A percentile compares a stretch with the other conserved stretches of the same genome.
These are phyloP conservation scores for Crataegus laevigata DNA, from an alignment of 306 rosid genomes.

Conservation along the genomic window DNA sequence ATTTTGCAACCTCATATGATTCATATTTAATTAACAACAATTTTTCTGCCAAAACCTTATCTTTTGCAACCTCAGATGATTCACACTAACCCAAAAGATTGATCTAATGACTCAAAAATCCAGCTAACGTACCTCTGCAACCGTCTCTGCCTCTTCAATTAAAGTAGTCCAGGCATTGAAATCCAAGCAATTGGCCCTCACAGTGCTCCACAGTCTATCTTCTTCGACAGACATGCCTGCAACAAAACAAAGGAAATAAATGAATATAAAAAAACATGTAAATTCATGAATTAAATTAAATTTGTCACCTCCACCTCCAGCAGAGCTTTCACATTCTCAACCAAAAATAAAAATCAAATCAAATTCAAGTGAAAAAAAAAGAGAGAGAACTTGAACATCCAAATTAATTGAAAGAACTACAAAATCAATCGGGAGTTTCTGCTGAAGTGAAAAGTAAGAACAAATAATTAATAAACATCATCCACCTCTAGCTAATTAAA, in stretches of 20 bases:
- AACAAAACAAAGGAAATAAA: conserved; percentile 8
- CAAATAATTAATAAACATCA: too few relatives aligned
- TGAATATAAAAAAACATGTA: not conserved
- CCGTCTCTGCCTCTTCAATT: conserved; percentile 93
- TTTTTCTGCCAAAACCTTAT: not conserved
- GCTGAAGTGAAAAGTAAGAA: too few relatives aligned
- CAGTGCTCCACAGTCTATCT: conserved; percentile 91
- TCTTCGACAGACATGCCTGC: conserved; percentile 83
- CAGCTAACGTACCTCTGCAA: conserved; percentile 58
- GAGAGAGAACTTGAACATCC: too few relatives aligned
- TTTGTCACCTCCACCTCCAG: too few relatives aligned
- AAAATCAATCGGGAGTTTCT: too few relatives aligned
- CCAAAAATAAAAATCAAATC: too few relatives aligned
- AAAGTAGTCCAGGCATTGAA: conserved; percentile 89
- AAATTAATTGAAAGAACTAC: too few relatives aligned
- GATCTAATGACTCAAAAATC: not conserved
- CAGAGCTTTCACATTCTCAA: too few relatives aligned
- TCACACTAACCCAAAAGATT: not conserved
- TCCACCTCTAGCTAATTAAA: too few relatives aligned
- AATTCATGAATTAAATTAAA: not conserved
- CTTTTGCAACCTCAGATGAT: too few relatives aligned
- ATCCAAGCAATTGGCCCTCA: conserved; percentile 82
- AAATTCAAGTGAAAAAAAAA: too few relatives aligned
- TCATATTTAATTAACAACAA: not conserved
- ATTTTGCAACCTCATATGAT: not conserved